Conservation (phyloP, 2,329 filamentous ascomycete species). For the Penicillium sp. region DNA sequence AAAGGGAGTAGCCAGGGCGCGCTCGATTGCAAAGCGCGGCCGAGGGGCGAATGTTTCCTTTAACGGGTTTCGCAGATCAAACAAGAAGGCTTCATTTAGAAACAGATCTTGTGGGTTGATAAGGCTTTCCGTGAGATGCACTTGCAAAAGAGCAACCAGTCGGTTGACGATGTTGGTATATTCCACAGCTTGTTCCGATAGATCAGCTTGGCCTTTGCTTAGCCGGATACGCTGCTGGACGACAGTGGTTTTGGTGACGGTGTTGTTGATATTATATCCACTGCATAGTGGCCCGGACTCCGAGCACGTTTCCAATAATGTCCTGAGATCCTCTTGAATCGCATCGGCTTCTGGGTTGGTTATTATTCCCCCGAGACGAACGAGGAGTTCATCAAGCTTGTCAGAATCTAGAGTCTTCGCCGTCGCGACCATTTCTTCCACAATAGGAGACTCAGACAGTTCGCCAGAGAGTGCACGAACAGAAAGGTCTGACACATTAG, state of each 20-base stretch:
- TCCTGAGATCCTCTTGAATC: slow-evolving; percentile 48
- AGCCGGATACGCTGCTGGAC: slow-evolving; percentile 59
- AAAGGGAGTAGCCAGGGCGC: slow-evolving; percentile 57
- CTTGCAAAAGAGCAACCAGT: slow-evolving; percentile 46
- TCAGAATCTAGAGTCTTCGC: slow-evolving; percentile 55
- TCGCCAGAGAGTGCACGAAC: slow-evolving; percentile 50
- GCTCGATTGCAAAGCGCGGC: slow-evolving; percentile 58
- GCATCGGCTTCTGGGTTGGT: slow-evolving; percentile 37
- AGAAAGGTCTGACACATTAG: slow-evolving; percentile 36
- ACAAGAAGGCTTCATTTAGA: slow-evolving; percentile 57
- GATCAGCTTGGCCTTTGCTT: slow-evolving; percentile 54
- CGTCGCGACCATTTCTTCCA: slow-evolving; percentile 53
- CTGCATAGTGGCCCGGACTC: slow-evolving; percentile 61
- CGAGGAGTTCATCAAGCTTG: slow-evolving; percentile 43
- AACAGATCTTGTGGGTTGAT: slow-evolving; percentile 51
- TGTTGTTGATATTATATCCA: slow-evolving; percentile 67
- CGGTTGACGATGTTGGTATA: slow-evolving; percentile 55
- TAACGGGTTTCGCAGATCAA: slow-evolving; percentile 57
- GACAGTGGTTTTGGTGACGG: slow-evolving; percentile 56
- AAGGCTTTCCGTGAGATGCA: slow-evolving; percentile 47
- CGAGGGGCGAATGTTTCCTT: slow-evolving; percentile 57
- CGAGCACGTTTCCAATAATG: slow-evolving; percentile 48
- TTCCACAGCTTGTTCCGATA: slow-evolving; percentile 53
- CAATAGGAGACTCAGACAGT: slow-evolving; percentile 48
- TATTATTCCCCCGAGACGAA: slow-evolving; percentile 33